Base-by-base conservation (phyloP, 2,329 filamentous ascomycete genomes). In the Aspergillus ibericus region DNA sequence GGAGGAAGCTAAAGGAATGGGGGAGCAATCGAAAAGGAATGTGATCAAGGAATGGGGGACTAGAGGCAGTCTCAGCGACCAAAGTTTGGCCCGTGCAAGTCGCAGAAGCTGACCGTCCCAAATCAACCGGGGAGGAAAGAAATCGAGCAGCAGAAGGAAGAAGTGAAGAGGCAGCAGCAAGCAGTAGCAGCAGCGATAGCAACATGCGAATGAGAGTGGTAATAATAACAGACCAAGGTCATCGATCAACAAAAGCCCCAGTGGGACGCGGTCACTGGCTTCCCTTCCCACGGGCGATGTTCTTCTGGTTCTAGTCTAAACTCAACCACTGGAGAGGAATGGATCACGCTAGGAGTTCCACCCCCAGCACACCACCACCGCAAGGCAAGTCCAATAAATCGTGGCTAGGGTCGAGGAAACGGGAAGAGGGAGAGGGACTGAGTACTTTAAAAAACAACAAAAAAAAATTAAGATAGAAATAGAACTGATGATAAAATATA, bases 321-420 rank as follows among this genome's bases (percentile, higher is more conserved):
- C 57, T 51, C 49, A 50, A 50, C 50, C 44, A 50, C 52, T 55
- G 58, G 59, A 57, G 55, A 62, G 59, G 58, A 64, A 65, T 64
- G 63, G 59, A 59, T 58, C 56, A 64, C 54, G 63, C 63, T 64
- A 65, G 63, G 63, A 65, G 62, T 62, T 59, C 59, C 60, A 62
- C 60, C 60, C 57, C 60, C 58, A 60, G 60, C 50, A 54, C 40
- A 42, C 42, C 32, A 42, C 27, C 40, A 54, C 57, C 55, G 55
- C 46, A 56, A 48, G 57, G 47, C 52, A 32, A 48, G 35, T 57
- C 40, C 51, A 44, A 53, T 44, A 32, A 42, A 44, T 44, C 22
- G 50, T 40, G 38, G 34, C 25, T 51, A 36, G 32, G 34, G 36
- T 29, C 38, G 20, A 20, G 38, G 38, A 42, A 42, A 20, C 38